These are phyloP conservation scores for Pterula multifida DNA, from an alignment of 1,284 basidiomycete species.

Conservation along the genomic window DNA sequence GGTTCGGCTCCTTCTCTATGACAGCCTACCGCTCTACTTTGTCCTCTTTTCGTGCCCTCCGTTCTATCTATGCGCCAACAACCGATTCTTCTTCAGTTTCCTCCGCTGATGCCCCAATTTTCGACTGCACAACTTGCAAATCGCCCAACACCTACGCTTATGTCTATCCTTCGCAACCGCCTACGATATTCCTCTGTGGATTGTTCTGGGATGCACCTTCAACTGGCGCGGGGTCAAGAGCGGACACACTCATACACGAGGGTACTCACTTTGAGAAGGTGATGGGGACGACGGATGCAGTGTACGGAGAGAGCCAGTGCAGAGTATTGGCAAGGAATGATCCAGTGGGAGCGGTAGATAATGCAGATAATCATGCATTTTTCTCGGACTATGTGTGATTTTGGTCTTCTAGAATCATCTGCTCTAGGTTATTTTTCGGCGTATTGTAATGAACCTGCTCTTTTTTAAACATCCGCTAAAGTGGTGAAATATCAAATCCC, in stretches of 20 bases:
- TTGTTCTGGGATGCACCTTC: neutral
- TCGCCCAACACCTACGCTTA: neutral
- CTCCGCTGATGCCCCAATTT: neutral
- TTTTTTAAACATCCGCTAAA: too few relatives aligned
- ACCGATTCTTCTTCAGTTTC: neutral
- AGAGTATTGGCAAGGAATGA: neutral
- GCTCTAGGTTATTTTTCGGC: too few relatives aligned
- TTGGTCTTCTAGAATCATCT: too few relatives aligned
- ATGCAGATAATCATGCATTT: slow-evolving; percentile 2
- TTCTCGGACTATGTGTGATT: neutral
- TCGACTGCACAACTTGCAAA: neutral
- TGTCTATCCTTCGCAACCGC: neutral
- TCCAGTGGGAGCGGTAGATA: neutral
- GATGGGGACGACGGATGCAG: neutral
- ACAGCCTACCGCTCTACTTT: neutral
- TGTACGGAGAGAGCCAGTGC: neutral
- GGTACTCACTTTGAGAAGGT: slow-evolving; percentile 1
- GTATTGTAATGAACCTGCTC: too few relatives aligned
- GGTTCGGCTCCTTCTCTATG: slow-evolving; percentile 8
- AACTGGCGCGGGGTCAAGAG: neutral
- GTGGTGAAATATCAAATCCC: too few relatives aligned
- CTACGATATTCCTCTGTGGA: neutral
- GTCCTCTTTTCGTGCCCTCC: neutral
- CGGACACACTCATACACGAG: slow-evolving; percentile 1
- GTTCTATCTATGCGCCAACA: neutral